phyloP scores from a whole-genome alignment of 441 rosid species.

The Lepidium campestre region DNA sequence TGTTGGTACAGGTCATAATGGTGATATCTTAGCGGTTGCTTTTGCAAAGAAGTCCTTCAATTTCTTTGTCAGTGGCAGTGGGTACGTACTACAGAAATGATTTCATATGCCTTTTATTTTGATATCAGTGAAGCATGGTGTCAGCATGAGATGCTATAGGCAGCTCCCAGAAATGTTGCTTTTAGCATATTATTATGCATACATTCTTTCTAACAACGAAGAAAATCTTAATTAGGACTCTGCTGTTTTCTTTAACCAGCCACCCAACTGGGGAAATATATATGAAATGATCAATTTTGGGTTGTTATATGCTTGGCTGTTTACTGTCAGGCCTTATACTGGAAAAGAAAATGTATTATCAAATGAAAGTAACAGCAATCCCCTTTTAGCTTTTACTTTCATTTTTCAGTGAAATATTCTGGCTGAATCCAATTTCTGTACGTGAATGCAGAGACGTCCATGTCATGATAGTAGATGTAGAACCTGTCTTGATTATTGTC shows the following conservation, averaged over 20 bases:
- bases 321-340: conserved; percentile 2
- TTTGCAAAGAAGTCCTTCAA: conserved; percentile 63
- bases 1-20: conserved; percentile 85
- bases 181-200: conserved; percentile 5
- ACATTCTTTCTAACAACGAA: background rate
- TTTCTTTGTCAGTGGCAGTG: conserved; percentile 91
- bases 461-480: background rate
- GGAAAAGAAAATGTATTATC: background rate
- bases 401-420: background rate
- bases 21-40: conserved; percentile 86
- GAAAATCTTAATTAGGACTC: background rate
- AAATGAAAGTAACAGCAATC: no score
- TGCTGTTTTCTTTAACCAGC: conserved; percentile 4
- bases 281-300: background rate
- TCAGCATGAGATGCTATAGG: background rate
- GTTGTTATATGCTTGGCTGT: background rate
- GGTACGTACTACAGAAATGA: conserved; percentile 43
- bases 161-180: background rate
- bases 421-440: background rate
- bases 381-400: background rate
- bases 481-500: background rate
- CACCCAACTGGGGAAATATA: background rate
- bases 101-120: background rate
- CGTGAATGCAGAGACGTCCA: background rate
- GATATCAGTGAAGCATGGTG: conserved; percentile 13